Conservation (phyloP, 2,329 filamentous ascomycete genomes). For the Pyrenophora graminea region DNA sequence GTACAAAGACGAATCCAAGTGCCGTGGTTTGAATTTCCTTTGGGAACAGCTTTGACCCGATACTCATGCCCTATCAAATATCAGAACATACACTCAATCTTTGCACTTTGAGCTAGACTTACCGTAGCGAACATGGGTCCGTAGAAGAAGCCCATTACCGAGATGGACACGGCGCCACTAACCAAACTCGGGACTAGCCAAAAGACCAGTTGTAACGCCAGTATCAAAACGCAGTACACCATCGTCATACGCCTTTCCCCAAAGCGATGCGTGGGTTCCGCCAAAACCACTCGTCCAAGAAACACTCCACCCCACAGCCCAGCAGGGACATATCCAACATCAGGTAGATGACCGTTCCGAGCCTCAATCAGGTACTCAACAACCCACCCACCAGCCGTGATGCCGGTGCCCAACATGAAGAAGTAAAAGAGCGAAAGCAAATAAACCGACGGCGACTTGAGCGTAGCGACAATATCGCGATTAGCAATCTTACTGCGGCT, state of each 20-base stretch:
- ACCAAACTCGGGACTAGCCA: slow-evolving; percentile 32
- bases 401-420: slow-evolving; percentile 61
- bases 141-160: slow-evolving; percentile 61
- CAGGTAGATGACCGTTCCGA: slow-evolving; percentile 60
- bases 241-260: slow-evolving; percentile 64
- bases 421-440: slow-evolving; percentile 66
- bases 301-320: slow-evolving; percentile 64
- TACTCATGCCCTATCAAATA: slow-evolving; percentile 55
- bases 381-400: slow-evolving; percentile 66
- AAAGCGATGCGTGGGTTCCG: slow-evolving; percentile 62
- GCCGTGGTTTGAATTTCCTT: slow-evolving; percentile 54
- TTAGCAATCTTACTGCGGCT: slow-evolving; percentile 45
- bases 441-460: slow-evolving; percentile 58
- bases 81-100: background rate
- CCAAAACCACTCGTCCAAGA: slow-evolving; percentile 60
- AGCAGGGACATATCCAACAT: slow-evolving; percentile 66
- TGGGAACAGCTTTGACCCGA: slow-evolving; percentile 58
- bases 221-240: slow-evolving; percentile 56
- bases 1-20: slow-evolving; percentile 61
- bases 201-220: slow-evolving; percentile 47
- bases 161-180: slow-evolving; percentile 59
- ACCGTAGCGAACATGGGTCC: slow-evolving; percentile 64
- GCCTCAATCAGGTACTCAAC: slow-evolving; percentile 67
- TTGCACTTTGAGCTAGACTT: slow-evolving; percentile 2
- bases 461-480: slow-evolving; percentile 51